Base-by-base conservation (phyloP, 345 rosid species). In the Eucalyptus erythrocorys region DNA sequence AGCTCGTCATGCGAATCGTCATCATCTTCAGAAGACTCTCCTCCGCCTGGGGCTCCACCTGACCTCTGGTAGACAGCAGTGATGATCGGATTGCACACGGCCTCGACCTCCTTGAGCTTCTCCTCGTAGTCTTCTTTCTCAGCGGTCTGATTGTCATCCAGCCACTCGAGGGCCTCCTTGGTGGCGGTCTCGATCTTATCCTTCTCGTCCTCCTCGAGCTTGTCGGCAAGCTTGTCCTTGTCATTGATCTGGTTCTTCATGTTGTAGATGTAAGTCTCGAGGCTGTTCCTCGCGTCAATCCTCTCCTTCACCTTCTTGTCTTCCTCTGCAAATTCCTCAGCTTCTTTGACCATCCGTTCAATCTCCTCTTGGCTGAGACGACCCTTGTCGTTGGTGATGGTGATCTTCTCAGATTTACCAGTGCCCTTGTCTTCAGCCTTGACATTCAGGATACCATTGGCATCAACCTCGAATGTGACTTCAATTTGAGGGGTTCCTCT, bases 401-500 rank as follows among this genome's bases (percentile, higher is more conserved):
- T 96, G 92, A 97, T 97, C 94, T 96, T 96, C 91, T 97, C 98
- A 5, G 98, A 92, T 90, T 96, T 97, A 5, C 98, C 97, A 4
- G 96, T 91, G 79, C 95, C 99, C 91, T 97, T 97, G 89, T 97
- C 99, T 91, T 97, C 98, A 4, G 99, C 99, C 91, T 92, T 95
- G 79, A 97, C 99, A 61, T 96, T 96, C 7, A 97, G 92, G 89
- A 97, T 97, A 89, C 99, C 99, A 7, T 97, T 97, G 57, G 98
- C 99, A 51, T 97, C 99, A 8, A 96, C 98, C 90, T 97, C 99
- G 15, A 97, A 97, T 40, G 99, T 97, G 40, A 97, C 99, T 89
- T 97, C 99, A 86, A 97, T 97, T 92, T 97, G 99, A 50, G 99
- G 99, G 80, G 98, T 96, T 51, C 99, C 99, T 92, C 99, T 95